Evolutionary conservation across 148 eudicot genomes (phyloP).

Genomic region (Vaccinium darrowii): DNA sequence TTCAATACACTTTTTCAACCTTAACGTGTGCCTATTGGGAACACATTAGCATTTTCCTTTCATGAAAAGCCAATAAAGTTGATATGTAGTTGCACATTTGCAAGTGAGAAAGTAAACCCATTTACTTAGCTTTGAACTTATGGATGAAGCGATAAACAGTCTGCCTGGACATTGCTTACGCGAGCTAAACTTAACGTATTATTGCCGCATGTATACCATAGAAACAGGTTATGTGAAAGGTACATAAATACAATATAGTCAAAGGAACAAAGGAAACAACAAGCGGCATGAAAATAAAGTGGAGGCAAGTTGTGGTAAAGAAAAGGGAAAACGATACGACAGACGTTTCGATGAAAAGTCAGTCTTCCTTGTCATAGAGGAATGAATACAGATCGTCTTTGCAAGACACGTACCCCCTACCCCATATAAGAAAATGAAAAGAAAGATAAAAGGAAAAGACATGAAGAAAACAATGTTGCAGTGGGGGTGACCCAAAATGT

Average conservation of each 20-base stretch:
- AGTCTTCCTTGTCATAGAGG: background rate
- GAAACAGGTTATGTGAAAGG: background rate
- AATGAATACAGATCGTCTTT: background rate
- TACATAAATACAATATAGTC: background rate
- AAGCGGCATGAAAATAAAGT: background rate
- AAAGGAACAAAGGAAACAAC: background rate
- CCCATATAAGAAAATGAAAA: background rate
- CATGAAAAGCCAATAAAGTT: background rate
- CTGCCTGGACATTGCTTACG: background rate
- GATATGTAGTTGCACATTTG: background rate
- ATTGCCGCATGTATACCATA: background rate
- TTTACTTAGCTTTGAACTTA: background rate
- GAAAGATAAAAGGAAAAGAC: background rate
- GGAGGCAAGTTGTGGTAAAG: background rate
- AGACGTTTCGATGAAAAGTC: background rate
- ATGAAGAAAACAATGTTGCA: background rate
- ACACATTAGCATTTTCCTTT: background rate
- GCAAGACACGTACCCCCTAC: background rate
- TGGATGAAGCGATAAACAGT: background rate
- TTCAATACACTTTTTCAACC: too few relatives aligned
- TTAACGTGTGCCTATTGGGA: too few relatives aligned
- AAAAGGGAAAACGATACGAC: background rate
- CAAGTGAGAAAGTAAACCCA: background rate
- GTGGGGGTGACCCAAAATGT: background rate
- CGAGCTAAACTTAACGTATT: slow-evolving; percentile 5